Percentiles rank a stretch among this genome's conserved stretches.
phyloP scores from a whole-genome alignment of 768 basidiomycete genomes.

The Coprinellus aureogranulatus region DNA sequence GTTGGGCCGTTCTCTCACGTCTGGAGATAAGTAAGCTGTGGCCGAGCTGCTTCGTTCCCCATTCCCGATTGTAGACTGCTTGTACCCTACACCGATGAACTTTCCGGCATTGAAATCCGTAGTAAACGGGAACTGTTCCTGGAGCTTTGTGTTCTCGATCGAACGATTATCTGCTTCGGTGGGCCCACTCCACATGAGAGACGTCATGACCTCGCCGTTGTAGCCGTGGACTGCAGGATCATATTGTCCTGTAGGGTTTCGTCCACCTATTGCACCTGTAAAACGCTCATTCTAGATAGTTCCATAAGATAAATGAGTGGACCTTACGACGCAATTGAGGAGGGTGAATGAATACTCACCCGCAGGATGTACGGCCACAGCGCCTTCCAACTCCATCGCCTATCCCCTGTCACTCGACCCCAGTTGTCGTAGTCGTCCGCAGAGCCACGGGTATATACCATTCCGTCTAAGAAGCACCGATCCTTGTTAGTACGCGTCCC shows the following conservation, averaged over 20 bases:
- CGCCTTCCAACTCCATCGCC: slow-evolving; percentile 22
- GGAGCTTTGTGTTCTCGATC: not conserved
- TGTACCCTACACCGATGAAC: slow-evolving; percentile 18
- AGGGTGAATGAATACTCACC: slow-evolving; percentile 5
- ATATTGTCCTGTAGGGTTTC: slow-evolving; percentile 13
- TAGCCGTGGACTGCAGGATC: slow-evolving; percentile 19
- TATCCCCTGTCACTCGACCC: slow-evolving; percentile 18
- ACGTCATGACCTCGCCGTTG: slow-evolving; percentile 27
- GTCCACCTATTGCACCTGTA: slow-evolving; percentile 15
- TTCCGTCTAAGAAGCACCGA: slow-evolving; percentile 15
- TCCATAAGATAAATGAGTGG: not conserved
- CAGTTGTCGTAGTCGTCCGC: slow-evolving; percentile 21
- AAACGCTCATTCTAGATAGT: slow-evolving; percentile 19
- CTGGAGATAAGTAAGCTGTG: slow-evolving; percentile 19
- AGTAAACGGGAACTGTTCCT: not conserved
- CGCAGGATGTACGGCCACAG: slow-evolving; percentile 19
- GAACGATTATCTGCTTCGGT: not conserved
- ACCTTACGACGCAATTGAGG: no score
- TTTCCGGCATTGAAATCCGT: slow-evolving; percentile 4
- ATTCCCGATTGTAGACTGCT: slow-evolving; percentile 18
- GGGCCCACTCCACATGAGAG: not conserved
- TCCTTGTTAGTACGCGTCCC: not conserved
- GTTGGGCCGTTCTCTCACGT: slow-evolving; percentile 22
- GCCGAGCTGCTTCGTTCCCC: slow-evolving; percentile 25
- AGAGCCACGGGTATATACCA: slow-evolving; percentile 23